These are phyloP conservation scores for Fallopia convolvulus DNA, from an alignment of 148 eudicot species.

Conservation along the genomic window DNA sequence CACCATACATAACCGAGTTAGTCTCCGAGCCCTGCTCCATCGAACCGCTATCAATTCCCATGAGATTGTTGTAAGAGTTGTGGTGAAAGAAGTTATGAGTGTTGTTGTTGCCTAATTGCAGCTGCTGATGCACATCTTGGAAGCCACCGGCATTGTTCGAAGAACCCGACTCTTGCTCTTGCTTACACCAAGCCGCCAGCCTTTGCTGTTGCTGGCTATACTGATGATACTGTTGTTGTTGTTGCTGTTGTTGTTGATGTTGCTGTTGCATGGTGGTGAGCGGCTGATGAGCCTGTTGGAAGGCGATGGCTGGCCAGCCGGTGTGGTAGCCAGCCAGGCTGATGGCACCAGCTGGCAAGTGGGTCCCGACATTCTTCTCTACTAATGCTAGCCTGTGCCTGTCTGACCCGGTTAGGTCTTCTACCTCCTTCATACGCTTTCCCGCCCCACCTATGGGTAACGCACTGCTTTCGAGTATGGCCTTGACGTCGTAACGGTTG, in stretches of 20 bases:
- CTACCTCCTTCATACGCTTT: slow-evolving; percentile 70
- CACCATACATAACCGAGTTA: slow-evolving; percentile 24
- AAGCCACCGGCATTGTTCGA: neutral
- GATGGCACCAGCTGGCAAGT: neutral
- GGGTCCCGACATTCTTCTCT: slow-evolving; percentile 8
- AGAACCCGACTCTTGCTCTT: slow-evolving; percentile 40
- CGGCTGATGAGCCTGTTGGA: slow-evolving; percentile 16
- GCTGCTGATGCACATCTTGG: slow-evolving; percentile 27
- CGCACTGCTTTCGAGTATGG: slow-evolving; percentile 72
- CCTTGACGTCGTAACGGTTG: slow-evolving; percentile 70
- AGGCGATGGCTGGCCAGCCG: slow-evolving; percentile 37
- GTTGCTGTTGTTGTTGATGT: no score
- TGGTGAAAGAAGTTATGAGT: slow-evolving; percentile 52
- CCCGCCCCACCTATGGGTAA: slow-evolving; percentile 91
- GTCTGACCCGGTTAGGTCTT: slow-evolving; percentile 29
- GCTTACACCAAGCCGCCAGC: slow-evolving; percentile 57
- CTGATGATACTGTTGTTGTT: neutral
- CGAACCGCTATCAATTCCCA: slow-evolving; percentile 34
- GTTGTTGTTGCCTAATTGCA: neutral
- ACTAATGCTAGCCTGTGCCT: slow-evolving; percentile 8
- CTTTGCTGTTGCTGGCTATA: slow-evolving; percentile 23
- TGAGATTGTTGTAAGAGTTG: slow-evolving; percentile 35
- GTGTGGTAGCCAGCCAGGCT: slow-evolving; percentile 15
- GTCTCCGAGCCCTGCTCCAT: slow-evolving; percentile 31
- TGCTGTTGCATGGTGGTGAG: neutral